Percentiles rank a stretch among this genome's conserved stretches.
Evolutionary conservation across 179 eudicot genomes (phyloP).

Genomic region (Spinacia oleracea): DNA sequence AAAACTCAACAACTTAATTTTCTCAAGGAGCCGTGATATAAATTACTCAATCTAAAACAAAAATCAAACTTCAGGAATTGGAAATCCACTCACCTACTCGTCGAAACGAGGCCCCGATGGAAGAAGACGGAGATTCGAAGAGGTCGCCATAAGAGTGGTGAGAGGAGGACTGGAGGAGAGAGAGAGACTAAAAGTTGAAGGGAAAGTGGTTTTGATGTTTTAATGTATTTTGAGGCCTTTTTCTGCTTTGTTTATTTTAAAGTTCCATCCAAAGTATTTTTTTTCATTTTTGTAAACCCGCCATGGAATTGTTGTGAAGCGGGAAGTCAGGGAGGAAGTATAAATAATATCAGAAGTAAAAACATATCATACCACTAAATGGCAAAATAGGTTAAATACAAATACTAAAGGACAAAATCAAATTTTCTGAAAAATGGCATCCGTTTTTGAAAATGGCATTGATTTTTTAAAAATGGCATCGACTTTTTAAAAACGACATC

Average conservation of each 20-base stretch:
- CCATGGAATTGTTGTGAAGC: constrained; percentile 6
- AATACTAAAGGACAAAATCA: no score
- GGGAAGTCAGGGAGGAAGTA: no score
- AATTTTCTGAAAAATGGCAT: no score
- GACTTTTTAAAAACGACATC: no score
- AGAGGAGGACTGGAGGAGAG: background rate
- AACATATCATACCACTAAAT: no score
- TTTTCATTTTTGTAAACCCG: background rate
- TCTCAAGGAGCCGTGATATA: background rate
- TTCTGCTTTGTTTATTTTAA: background rate
- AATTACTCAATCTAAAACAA: background rate
- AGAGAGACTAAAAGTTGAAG: background rate
- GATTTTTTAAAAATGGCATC: no score
- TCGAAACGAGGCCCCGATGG: background rate
- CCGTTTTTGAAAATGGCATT: no score
- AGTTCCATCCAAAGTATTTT: constrained; percentile 3
- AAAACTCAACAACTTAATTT: background rate
- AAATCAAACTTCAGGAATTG: background rate
- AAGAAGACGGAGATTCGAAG: background rate
- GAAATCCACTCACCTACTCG: background rate
- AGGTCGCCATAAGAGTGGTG: background rate
- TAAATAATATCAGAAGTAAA: no score
- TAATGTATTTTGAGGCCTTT: background rate
- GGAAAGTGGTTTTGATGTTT: background rate
- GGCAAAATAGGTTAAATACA: no score